Percentiles rank a stretch among this genome's conserved stretches.
These are phyloP conservation scores for Coniochaeta hoffmannii DNA, from an alignment of 2,329 filamentous ascomycete genomes.

Conservation along the genomic window DNA sequence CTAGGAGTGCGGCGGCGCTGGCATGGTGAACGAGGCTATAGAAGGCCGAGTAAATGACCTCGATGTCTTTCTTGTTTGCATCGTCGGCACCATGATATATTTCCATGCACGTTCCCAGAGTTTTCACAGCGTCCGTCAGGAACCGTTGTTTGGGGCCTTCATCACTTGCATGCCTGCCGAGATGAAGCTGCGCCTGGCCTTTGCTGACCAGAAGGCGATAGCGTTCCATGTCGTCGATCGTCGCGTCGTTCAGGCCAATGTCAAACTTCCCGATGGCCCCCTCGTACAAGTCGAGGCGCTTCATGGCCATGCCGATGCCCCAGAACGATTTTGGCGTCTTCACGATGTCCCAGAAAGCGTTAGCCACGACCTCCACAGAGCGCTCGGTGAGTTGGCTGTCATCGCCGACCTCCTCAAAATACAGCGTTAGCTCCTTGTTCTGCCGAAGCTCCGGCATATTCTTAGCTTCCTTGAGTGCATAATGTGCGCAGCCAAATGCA, in stretches of 20 bases:
- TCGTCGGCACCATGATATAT: not conserved
- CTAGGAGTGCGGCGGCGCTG: no score
- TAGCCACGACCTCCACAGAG: conserved; percentile 4
- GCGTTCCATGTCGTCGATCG: not conserved
- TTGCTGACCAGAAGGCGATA: not conserved
- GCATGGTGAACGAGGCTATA: no score
- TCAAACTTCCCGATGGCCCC: conserved; percentile 3
- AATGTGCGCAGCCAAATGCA: conserved; percentile 2
- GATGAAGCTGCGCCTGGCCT: not conserved
- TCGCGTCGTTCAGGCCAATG: not conserved
- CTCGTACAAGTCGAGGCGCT: not conserved
- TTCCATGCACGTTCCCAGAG: not conserved
- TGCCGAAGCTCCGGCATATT: conserved; percentile 5
- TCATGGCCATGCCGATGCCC: conserved; percentile 7
- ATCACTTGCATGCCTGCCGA: not conserved
- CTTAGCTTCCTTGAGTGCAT: not conserved
- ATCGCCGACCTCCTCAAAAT: conserved; percentile 1
- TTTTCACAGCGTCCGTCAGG: not conserved
- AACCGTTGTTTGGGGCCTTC: not conserved
- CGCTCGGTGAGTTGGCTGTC: not conserved
- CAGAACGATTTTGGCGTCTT: conserved; percentile 3
- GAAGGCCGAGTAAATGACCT: no score
- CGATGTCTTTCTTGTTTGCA: not conserved
- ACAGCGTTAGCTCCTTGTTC: not conserved
- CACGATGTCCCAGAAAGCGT: conserved; percentile 7